Evolutionary conservation across 2,329 filamentous ascomycete genomes (phyloP), one percentile per base, ranked within the genome.

Genomic region (Neofusicoccum cordaticola): DNA sequence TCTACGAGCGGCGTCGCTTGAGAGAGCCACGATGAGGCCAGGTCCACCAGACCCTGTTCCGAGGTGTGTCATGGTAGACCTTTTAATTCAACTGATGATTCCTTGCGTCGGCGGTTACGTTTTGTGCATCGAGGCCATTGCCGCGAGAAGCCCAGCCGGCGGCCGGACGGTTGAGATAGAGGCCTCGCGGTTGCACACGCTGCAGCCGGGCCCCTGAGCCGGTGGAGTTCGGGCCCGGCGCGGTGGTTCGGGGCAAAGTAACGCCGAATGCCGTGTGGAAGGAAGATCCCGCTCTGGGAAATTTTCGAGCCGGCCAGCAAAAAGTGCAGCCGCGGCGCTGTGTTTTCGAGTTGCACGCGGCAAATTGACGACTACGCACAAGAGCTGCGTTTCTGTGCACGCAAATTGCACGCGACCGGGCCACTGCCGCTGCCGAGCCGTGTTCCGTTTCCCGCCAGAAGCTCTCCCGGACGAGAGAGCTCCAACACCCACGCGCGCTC

Each of bases 1-100:
- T 63, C 61, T 63, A 53, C 61, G 37, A 31, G 35, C 27, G 61
- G 61, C 47, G 47, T 51, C 61, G 47, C 48, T 51, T 13, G 34
- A 63, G 15, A 22, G 39, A 52, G 47, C 61, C 35, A 53, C 47
- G 48, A 48, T 63, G 31, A 34, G 47, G 61, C 61, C 37, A 45
- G 48, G 31, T 31, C 61, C 37, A 15, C 34, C 6, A 35, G 61
- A 63, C 61, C 61, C 61, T 63, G 61, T 60, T 22, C 56, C 56
- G 56, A 34, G 34, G 56, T 37, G 34, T 47, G 56, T 60, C 56
- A 60, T 31, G 17, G 42, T 47, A 22, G 4, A 47, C 22, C 15
- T 47, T 60, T 60, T 58, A 58, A 45, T 60, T 45, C 22, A 17
- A 37, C 41, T 37, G n/a, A 27, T n/a, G 41, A 35, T 47, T 37